Conservation (phyloP, 1,284 basidiomycete species). For the Cryptococcus wingfieldii region DNA sequence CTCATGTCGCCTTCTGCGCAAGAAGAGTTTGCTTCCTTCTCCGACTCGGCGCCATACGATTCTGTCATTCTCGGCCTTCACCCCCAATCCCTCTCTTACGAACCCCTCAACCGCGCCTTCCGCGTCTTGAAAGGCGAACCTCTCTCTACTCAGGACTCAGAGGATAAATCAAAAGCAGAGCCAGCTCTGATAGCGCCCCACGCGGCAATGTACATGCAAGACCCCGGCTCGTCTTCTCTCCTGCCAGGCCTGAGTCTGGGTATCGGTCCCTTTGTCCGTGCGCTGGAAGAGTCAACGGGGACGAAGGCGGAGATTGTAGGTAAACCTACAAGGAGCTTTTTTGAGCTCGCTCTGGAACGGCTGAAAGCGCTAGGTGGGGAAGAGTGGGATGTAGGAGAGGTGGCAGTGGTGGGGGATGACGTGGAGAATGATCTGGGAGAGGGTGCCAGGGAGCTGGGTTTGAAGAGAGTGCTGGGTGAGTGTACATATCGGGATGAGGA, state of each 20-base stretch:
- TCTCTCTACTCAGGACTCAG: conserved; percentile 9
- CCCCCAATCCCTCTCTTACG: conserved; percentile 57
- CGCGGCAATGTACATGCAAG: conserved; percentile 57
- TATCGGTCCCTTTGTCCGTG: conserved; percentile 64
- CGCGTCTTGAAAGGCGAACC: conserved; percentile 54
- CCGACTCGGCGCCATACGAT: conserved; percentile 49
- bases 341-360: conserved; percentile 57
- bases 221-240: conserved; percentile 51
- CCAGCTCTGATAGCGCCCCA: conserved; percentile 52
- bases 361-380: conserved; percentile 40
- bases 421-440: conserved; percentile 61
- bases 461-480: conserved; percentile 63
- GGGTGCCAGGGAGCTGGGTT: conserved; percentile 58
- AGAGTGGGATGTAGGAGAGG: conserved; percentile 21
- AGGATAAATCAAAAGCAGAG: conserved; percentile 7
- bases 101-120: conserved; percentile 61
- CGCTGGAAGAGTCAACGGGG: conserved; percentile 58
- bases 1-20: conserved; percentile 59
- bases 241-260: conserved; percentile 60
- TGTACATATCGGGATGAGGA: not conserved
- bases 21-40: conserved; percentile 52
- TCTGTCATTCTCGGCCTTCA: conserved; percentile 65
- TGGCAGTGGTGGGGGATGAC: conserved; percentile 67
- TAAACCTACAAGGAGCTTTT: conserved; percentile 62
- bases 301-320: conserved; percentile 58